phyloP scores from a whole-genome alignment of 2,329 filamentous ascomycete species.

The Aspergillus japonicus region DNA sequence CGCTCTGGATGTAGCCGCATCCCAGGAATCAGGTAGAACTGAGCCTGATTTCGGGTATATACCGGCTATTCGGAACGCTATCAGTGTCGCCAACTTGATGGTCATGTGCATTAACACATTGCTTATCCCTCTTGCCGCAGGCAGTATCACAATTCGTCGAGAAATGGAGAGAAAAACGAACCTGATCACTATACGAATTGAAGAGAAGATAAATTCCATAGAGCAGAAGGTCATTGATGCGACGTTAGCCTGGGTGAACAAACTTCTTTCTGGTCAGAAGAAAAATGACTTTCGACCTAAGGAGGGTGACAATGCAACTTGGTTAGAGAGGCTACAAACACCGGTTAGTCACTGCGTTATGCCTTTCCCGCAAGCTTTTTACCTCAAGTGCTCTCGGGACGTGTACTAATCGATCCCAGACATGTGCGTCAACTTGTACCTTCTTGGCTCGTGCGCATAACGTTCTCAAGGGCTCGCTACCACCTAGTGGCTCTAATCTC shows the following conservation, averaged over 20 bases:
- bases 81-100: constrained; percentile 90
- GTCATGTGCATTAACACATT: constrained; percentile 88
- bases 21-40: constrained; percentile 74
- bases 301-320: constrained; percentile 62
- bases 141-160: constrained; percentile 84
- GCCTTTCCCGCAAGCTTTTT: background rate
- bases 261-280: constrained; percentile 72
- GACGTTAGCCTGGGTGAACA: constrained; percentile 71
- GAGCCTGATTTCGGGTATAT: constrained; percentile 89
- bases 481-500: constrained; percentile 68
- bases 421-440: constrained; percentile 75
- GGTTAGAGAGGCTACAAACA: constrained; percentile 77
- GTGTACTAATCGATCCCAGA: constrained; percentile 41
- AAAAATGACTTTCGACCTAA: constrained; percentile 88
- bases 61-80: constrained; percentile 72
- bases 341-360: constrained; percentile 43
- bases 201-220: constrained; percentile 75
- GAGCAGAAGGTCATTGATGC: constrained; percentile 70
- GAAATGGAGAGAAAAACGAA: constrained; percentile 84
- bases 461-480: constrained; percentile 64
- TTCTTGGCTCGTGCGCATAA: constrained; percentile 72
- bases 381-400: background rate
- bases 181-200: constrained; percentile 70
- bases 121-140: constrained; percentile 81
- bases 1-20: constrained; percentile 70